Conservation (phyloP, 1,139 yeast species). For the Diutina neorugosa region DNA sequence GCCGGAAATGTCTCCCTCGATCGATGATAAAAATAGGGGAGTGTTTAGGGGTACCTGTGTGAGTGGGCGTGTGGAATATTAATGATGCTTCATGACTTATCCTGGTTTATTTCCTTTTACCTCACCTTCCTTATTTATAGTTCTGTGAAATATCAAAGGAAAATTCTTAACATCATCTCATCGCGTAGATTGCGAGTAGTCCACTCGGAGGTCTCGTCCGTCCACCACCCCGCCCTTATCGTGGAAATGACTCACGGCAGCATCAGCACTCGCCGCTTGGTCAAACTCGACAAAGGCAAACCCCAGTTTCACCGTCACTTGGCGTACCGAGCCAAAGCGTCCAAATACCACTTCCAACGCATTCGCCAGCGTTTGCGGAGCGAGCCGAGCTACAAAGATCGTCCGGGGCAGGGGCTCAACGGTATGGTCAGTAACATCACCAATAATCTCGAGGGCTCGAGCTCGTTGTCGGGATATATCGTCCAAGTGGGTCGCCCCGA, state of each 20-base stretch:
- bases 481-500: background rate
- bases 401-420: slow-evolving; percentile 51
- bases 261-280: slow-evolving; percentile 36
- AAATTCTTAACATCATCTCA: slow-evolving; percentile 5
- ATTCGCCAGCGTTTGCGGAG: slow-evolving; percentile 44
- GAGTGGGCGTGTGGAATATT: slow-evolving; percentile 3
- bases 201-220: slow-evolving; percentile 52
- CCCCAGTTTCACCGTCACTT: slow-evolving; percentile 11
- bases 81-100: slow-evolving; percentile 3
- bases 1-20: too few relatives aligned
- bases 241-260: slow-evolving; percentile 42
- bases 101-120: slow-evolving; percentile 4
- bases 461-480: slow-evolving; percentile 19
- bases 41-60: background rate
- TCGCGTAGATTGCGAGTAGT: slow-evolving; percentile 47
- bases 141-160: background rate
- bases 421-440: slow-evolving; percentile 50
- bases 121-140: slow-evolving; percentile 4
- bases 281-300: slow-evolving; percentile 55
- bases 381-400: slow-evolving; percentile 50
- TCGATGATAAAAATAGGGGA: background rate
- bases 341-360: slow-evolving; percentile 44
- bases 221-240: slow-evolving; percentile 37
- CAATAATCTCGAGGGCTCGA: slow-evolving; percentile 48
- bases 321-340: slow-evolving; percentile 42